Conservation (phyloP, 75 land plant species). For the Azolla pinnata region DNA sequence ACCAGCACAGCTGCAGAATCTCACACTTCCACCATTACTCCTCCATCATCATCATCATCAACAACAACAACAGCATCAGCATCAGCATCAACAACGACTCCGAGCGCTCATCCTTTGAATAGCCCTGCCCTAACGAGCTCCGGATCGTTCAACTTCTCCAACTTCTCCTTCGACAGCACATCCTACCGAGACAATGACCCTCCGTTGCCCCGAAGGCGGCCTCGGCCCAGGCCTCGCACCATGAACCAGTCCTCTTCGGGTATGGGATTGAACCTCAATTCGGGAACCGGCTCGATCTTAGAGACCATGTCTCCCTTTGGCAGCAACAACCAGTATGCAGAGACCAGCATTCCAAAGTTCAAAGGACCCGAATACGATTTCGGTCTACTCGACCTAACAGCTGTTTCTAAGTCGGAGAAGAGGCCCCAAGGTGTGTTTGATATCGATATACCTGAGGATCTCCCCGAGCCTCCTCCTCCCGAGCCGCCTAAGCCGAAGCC, state of each 20-base stretch:
- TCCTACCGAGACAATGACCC: conserved; percentile 1
- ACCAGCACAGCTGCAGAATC: neutral
- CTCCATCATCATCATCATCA: neutral
- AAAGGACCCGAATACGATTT: conserved; percentile 3
- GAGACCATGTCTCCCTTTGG: conserved; percentile 7
- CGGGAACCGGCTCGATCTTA: neutral
- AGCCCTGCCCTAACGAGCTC: conserved; percentile 1
- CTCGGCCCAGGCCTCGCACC: conserved; percentile 1
- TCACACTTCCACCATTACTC: neutral
- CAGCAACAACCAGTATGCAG: conserved; percentile 2
- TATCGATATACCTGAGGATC: conserved; percentile 1
- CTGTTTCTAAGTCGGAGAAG: neutral
- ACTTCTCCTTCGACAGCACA: conserved; percentile 2
- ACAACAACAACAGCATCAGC: neutral
- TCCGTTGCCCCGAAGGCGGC: conserved; percentile 3
- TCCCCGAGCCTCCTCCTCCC: neutral
- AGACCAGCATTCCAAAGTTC: conserved; percentile 3
- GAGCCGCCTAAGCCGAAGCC: neutral
- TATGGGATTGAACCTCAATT: neutral
- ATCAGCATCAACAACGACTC: neutral
- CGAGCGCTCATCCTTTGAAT: neutral
- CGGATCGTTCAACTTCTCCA: neutral
- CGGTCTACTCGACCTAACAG: neutral
- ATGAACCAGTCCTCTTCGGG: neutral
- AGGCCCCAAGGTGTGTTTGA: conserved; percentile 7